Percentiles rank a stretch among this genome's conserved stretches.
phyloP scores from a whole-genome alignment of 495 filamentous ascomycete species.

The Filosporella fistucella region DNA sequence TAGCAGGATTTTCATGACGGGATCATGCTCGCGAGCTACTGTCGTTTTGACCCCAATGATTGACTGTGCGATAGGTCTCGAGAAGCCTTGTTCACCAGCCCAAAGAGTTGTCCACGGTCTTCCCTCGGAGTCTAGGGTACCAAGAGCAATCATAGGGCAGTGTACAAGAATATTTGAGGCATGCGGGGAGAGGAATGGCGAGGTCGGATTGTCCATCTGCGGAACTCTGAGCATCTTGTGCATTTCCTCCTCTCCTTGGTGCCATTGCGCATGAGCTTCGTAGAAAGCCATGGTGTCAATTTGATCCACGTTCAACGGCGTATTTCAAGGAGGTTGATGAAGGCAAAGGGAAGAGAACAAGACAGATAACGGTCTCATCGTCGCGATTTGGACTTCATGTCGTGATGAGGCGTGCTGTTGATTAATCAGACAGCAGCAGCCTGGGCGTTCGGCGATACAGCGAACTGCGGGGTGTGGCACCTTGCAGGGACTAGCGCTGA shows the following conservation, averaged over 20 bases:
- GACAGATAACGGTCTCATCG: no score
- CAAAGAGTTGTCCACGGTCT: constrained; percentile 71
- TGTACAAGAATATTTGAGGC: constrained; percentile 42
- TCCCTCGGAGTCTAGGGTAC: constrained; percentile 56
- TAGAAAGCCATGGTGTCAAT: constrained; percentile 23
- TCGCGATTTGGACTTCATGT: no score
- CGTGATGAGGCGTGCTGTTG: no score
- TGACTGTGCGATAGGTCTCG: constrained; percentile 46
- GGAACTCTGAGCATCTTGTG: constrained; percentile 19
- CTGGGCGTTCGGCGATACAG: no score
- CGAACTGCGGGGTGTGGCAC: no score
- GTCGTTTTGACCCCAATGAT: constrained; percentile 55
- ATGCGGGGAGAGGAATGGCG: constrained; percentile 14
- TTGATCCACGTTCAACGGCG: no score
- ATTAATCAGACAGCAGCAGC: no score
- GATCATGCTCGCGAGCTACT: constrained; percentile 57
- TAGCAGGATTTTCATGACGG: constrained; percentile 54
- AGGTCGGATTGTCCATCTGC: constrained; percentile 19
- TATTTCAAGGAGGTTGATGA: no score
- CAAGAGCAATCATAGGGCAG: constrained; percentile 66
- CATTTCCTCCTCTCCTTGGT: constrained; percentile 23
- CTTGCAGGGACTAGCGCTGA: no score
- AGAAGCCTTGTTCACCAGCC: constrained; percentile 67
- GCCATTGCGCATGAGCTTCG: constrained; percentile 21
- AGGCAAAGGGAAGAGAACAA: no score